Conservation (phyloP, 2,329 filamentous ascomycete genomes). For the Aspergillus sp. region DNA sequence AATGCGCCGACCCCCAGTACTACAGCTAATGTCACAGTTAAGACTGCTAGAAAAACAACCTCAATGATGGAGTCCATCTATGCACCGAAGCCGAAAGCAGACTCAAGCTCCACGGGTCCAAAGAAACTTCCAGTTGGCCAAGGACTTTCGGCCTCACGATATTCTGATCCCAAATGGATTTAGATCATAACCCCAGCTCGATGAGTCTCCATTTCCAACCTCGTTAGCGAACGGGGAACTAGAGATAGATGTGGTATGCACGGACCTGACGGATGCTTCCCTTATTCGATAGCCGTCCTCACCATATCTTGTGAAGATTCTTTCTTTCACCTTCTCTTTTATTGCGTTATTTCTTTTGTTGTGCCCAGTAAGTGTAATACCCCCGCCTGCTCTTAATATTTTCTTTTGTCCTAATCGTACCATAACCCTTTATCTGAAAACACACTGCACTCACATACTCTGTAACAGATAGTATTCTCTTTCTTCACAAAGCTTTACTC, state of each 20-base stretch:
- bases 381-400: not conserved
- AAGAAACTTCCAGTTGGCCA: not conserved
- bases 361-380: not conserved
- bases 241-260: not conserved
- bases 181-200: not conserved
- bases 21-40: not conserved
- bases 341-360: not conserved
- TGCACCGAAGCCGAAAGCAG: slow-evolving; percentile 8
- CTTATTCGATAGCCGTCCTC: not conserved
- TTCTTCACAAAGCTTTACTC: not conserved
- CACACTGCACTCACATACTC: not conserved
- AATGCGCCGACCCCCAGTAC: not conserved
- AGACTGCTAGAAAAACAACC: not conserved
- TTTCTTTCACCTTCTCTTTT: not conserved
- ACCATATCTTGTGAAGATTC: not conserved
- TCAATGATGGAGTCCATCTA: slow-evolving; percentile 18
- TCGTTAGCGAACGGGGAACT: not conserved
- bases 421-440: not conserved
- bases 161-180: slow-evolving; percentile 4
- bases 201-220: not conserved
- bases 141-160: slow-evolving; percentile 14
- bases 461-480: not conserved
- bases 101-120: not conserved
- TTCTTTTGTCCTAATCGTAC: not conserved
- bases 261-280: not conserved